These are phyloP conservation scores for Paraleonurus japonicus DNA, from an alignment of 257 asterid species.

Conservation along the genomic window DNA sequence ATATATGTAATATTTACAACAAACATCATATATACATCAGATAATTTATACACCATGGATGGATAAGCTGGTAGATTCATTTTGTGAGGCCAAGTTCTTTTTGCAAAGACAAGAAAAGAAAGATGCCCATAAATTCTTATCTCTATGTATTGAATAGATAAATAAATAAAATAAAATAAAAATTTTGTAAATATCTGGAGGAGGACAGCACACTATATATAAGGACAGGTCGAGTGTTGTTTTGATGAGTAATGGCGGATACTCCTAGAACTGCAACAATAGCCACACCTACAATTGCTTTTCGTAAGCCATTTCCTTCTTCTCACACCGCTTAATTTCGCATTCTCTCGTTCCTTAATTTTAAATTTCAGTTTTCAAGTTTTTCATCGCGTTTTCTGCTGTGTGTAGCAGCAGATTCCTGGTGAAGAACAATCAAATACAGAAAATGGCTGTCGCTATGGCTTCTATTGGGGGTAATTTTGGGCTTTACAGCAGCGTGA, in stretches of 20 bases:
- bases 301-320: constrained; percentile 18
- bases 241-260: constrained; percentile 65
- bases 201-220: constrained; percentile 22
- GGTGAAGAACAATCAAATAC: not conserved
- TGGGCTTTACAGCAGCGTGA: constrained; percentile 47
- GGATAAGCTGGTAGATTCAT: constrained; percentile 27
- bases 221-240: constrained; percentile 34
- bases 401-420: not conserved
- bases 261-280: constrained; percentile 37
- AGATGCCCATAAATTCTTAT: constrained; percentile 35
- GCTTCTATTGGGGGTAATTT: constrained; percentile 62
- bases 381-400: constrained; percentile 16
- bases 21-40: not conserved
- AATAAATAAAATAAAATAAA: not conserved
- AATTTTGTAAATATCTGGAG: constrained; percentile 1
- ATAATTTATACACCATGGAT: not conserved
- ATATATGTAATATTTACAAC: not conserved
- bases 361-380: not conserved
- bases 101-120: constrained; percentile 19
- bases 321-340: constrained; percentile 7
- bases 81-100: constrained; percentile 35
- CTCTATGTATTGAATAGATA: not conserved
- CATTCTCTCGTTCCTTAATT: not conserved
- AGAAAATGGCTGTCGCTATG: constrained; percentile 77
- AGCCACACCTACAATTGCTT: constrained; percentile 20